A percentile compares a stretch with the other conserved stretches of the same genome.
These are phyloP conservation scores for Verticillium dahliae DNA, from an alignment of 2,329 filamentous ascomycete species.

Conservation along the genomic window DNA sequence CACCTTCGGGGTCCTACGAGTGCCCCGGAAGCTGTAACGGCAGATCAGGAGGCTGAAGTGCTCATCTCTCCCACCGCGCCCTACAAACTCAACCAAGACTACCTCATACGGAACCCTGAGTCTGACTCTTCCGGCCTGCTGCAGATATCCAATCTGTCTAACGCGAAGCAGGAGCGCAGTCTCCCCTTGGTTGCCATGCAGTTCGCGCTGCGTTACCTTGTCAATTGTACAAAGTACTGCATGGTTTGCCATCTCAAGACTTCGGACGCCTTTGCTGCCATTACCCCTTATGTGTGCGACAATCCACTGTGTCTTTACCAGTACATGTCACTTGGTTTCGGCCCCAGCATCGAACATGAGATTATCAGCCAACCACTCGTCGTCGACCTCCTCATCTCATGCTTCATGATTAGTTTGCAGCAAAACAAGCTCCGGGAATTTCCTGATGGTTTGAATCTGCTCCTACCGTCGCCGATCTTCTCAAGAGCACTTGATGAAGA, in stretches of 20 bases:
- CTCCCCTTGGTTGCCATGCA: slow-evolving; percentile 60
- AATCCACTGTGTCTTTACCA: slow-evolving; percentile 75
- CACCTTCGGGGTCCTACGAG: not conserved
- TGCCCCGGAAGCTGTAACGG: too few relatives aligned
- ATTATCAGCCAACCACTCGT: slow-evolving; percentile 73
- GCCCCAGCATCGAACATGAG: slow-evolving; percentile 79
- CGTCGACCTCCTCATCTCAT: slow-evolving; percentile 76
- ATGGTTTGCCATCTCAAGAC: slow-evolving; percentile 69
- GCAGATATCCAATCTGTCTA: slow-evolving; percentile 1
- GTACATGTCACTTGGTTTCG: slow-evolving; percentile 80
- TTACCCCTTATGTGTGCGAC: slow-evolving; percentile 76
- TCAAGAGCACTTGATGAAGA: not conserved
- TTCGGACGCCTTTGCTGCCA: slow-evolving; percentile 55
- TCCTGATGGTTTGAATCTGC: slow-evolving; percentile 34
- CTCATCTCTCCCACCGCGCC: not conserved
- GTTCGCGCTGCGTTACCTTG: slow-evolving; percentile 69
- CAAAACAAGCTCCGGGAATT: slow-evolving; percentile 32
- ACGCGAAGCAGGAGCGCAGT: slow-evolving; percentile 29
- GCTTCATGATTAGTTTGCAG: slow-evolving; percentile 61
- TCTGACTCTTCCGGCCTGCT: not conserved
- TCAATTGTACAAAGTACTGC: slow-evolving; percentile 80
- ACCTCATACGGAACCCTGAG: slow-evolving; percentile 18
- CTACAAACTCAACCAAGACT: slow-evolving; percentile 19
- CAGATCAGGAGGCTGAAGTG: not conserved
- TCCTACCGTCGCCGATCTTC: slow-evolving; percentile 15